Evolutionary conservation across 1,139 yeast genomes (phyloP).

Genomic region (Suhomyces ambrosiae): DNA sequence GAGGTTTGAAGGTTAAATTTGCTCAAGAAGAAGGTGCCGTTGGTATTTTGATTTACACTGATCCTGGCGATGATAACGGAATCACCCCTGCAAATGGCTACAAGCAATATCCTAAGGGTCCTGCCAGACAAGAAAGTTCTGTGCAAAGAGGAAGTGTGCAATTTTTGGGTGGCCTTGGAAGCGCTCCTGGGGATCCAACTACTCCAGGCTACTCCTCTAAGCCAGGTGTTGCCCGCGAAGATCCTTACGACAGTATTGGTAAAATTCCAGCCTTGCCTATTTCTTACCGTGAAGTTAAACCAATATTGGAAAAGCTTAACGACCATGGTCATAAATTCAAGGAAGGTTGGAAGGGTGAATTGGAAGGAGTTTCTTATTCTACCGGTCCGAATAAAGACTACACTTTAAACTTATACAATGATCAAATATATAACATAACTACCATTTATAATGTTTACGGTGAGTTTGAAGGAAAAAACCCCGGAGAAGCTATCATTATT

Average conservation of each 20-base stretch:
- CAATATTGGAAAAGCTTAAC: constrained; percentile 45
- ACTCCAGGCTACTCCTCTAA: constrained; percentile 82
- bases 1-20: constrained; percentile 51
- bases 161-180: constrained; percentile 62
- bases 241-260: constrained; percentile 45
- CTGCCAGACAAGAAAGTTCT: constrained; percentile 51
- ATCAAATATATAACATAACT: constrained; percentile 46
- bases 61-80: constrained; percentile 49
- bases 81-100: constrained; percentile 47
- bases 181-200: constrained; percentile 85
- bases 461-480: constrained; percentile 43
- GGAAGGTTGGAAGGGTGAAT: constrained; percentile 42
- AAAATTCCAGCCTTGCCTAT: constrained; percentile 52
- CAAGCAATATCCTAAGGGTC: constrained; percentile 47
- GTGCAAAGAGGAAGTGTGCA: constrained; percentile 74
- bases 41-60: constrained; percentile 47
- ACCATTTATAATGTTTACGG: constrained; percentile 50
- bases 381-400: constrained; percentile 52
- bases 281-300: constrained; percentile 49
- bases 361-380: constrained; percentile 43
- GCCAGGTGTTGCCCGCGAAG: constrained; percentile 48
- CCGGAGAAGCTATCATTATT: constrained; percentile 44
- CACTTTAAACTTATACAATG: constrained; percentile 43
- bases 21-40: constrained; percentile 51
- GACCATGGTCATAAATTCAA: constrained; percentile 31